Conservation (phyloP, 2,329 filamentous ascomycete species). For the Botrytis deweyae region DNA sequence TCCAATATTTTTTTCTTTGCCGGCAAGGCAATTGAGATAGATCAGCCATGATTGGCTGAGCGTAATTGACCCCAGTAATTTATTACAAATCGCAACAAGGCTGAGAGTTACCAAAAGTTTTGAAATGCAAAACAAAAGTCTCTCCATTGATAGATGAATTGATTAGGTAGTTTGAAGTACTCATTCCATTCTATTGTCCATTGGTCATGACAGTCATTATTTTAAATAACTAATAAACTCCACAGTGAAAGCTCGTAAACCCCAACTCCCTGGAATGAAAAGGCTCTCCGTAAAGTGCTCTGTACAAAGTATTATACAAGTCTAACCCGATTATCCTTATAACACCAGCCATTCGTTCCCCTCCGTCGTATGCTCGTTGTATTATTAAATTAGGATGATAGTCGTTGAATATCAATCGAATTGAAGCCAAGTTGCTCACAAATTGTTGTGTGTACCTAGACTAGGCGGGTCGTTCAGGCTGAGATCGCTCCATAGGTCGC, state of each 20-base stretch:
- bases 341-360: neutral
- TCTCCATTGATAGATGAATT: neutral
- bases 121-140: neutral
- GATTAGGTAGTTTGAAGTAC: neutral
- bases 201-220: conserved; percentile 2
- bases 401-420: neutral
- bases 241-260: neutral
- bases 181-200: neutral
- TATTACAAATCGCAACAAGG: conserved; percentile 18
- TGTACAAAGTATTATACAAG: conserved; percentile 9
- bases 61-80: neutral
- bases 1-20: conserved; percentile 21
- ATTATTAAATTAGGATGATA: conserved; percentile 21
- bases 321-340: conserved; percentile 7
- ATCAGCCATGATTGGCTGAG: conserved; percentile 14
- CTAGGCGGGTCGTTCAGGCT: neutral
- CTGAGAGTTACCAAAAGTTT: neutral
- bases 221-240: neutral
- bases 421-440: conserved; percentile 7
- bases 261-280: neutral
- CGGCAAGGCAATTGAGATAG: conserved; percentile 12
- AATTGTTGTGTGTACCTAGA: neutral
- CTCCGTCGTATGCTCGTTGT: neutral
- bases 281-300: neutral
- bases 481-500: conserved; percentile 25